Evolutionary conservation across 495 filamentous ascomycete genomes (phyloP).

Genomic region (Daldinia childiae): DNA sequence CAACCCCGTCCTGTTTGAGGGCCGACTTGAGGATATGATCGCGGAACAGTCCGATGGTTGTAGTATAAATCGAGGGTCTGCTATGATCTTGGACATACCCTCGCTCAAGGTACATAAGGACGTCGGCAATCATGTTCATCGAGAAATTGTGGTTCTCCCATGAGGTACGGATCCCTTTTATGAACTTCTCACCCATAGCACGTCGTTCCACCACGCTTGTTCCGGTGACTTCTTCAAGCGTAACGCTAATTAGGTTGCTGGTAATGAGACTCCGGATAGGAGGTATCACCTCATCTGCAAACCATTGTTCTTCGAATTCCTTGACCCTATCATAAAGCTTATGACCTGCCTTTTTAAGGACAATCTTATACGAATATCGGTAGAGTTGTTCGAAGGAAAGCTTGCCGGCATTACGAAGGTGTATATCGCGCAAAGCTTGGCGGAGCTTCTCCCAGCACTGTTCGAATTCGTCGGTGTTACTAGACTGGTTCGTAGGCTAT

Average conservation of each 20-base stretch:
- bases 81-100: slow-evolving; percentile 75
- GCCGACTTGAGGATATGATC: slow-evolving; percentile 74
- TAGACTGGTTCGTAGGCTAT: slow-evolving; percentile 27
- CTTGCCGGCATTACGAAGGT: slow-evolving; percentile 87
- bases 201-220: slow-evolving; percentile 78
- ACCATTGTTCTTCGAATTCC: slow-evolving; percentile 81
- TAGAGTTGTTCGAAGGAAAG: slow-evolving; percentile 97
- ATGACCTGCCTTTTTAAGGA: slow-evolving; percentile 85
- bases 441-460: slow-evolving; percentile 78
- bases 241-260: slow-evolving; percentile 62
- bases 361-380: slow-evolving; percentile 95
- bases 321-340: slow-evolving; percentile 83
- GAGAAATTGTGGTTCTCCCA: slow-evolving; percentile 91
- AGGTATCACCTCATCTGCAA: slow-evolving; percentile 72
- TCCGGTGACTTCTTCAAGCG: slow-evolving; percentile 55
- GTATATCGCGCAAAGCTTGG: slow-evolving; percentile 82
- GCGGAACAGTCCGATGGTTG: slow-evolving; percentile 86
- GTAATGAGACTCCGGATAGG: slow-evolving; percentile 70
- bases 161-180: slow-evolving; percentile 75
- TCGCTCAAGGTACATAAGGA: slow-evolving; percentile 98
- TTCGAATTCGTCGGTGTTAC: slow-evolving; percentile 71
- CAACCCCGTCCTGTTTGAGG: slow-evolving; percentile 51
- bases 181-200: slow-evolving; percentile 82
- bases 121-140: slow-evolving; percentile 98
- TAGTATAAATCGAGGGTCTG: slow-evolving; percentile 80